These are phyloP conservation scores for Echeveria elegans DNA, from an alignment of 164 flowering plant genomes.

Conservation along the genomic window DNA sequence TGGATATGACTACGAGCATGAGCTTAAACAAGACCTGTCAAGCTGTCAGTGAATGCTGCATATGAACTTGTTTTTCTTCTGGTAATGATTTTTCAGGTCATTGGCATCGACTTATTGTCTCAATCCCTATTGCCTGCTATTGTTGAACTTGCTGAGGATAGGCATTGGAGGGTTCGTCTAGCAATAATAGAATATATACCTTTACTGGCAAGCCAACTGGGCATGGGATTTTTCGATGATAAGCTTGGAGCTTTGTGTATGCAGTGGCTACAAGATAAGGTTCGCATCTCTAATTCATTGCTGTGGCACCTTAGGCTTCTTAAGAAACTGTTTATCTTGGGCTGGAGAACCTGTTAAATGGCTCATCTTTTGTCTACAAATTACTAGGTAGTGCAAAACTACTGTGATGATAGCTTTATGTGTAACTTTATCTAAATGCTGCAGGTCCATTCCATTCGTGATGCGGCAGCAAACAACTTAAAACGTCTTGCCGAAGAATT, in stretches of 20 bases:
- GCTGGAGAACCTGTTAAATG: neutral
- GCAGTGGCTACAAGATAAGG: constrained; percentile 86
- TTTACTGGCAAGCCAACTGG: constrained; percentile 87
- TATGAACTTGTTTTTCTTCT: neutral
- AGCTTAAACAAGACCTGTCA: too few relatives aligned
- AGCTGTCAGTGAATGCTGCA: neutral
- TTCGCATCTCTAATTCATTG: constrained; percentile 13
- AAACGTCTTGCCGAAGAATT: constrained; percentile 82
- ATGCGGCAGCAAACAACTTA: constrained; percentile 73
- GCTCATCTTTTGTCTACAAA: neutral
- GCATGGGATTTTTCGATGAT: constrained; percentile 91
- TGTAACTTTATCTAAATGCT: neutral
- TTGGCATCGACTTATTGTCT: constrained; percentile 91
- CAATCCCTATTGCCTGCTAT: constrained; percentile 89
- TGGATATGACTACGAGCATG: neutral
- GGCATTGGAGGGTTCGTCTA: constrained; percentile 95
- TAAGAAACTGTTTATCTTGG: neutral
- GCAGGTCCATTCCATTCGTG: constrained; percentile 67
- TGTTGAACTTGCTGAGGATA: constrained; percentile 98
- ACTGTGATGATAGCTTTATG: neutral
- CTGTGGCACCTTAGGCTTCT: too few relatives aligned
- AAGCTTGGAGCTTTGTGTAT: constrained; percentile 90
- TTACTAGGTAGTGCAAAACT: neutral
- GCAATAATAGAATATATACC: constrained; percentile 96
- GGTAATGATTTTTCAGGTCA: constrained; percentile 47